Percentiles rank a stretch among this genome's conserved stretches.
phyloP scores from a whole-genome alignment of 768 basidiomycete genomes.

The Boletus bicolor region DNA sequence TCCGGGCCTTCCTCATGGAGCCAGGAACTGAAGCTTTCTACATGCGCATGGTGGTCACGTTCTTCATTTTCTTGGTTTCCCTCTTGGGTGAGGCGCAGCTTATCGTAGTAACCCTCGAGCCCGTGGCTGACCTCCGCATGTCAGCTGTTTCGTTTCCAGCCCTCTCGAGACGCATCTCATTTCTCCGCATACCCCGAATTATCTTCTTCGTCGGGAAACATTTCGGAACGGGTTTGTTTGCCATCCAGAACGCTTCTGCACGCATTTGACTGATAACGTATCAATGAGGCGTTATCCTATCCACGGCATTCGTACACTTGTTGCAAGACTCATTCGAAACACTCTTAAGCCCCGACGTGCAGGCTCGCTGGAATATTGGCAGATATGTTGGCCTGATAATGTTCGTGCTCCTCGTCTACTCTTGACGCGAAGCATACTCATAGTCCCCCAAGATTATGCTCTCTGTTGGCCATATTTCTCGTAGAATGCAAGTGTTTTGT shows the following conservation, averaged over 20 bases:
- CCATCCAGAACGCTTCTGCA: background rate
- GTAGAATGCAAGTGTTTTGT: constrained; percentile 63
- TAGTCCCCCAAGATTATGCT: constrained; percentile 46
- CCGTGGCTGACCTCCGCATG: background rate
- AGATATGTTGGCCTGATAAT: constrained; percentile 69
- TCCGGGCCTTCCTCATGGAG: background rate
- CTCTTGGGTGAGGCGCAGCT: constrained; percentile 52
- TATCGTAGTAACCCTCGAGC: background rate
- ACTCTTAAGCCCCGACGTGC: constrained; percentile 46
- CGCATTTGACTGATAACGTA: background rate
- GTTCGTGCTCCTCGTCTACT: constrained; percentile 42
- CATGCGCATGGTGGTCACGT: constrained; percentile 17
- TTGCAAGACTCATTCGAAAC: constrained; percentile 73
- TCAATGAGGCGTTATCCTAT: constrained; percentile 66
- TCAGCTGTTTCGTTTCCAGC: constrained; percentile 73
- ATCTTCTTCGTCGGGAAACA: constrained; percentile 86
- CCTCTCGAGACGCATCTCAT: constrained; percentile 51
- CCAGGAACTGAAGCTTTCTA: background rate
- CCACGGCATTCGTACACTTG: constrained; percentile 81
- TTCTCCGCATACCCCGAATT: constrained; percentile 60
- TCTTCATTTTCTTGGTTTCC: constrained; percentile 56
- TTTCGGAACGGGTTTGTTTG: constrained; percentile 64
- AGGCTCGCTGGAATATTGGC: constrained; percentile 46
- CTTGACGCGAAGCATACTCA: constrained; percentile 2
- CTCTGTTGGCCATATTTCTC: constrained; percentile 69